Percentiles rank a stretch among this genome's conserved stretches.
phyloP scores from a whole-genome alignment of 2,329 filamentous ascomycete species.

The Colletotrichum theobromicola region DNA sequence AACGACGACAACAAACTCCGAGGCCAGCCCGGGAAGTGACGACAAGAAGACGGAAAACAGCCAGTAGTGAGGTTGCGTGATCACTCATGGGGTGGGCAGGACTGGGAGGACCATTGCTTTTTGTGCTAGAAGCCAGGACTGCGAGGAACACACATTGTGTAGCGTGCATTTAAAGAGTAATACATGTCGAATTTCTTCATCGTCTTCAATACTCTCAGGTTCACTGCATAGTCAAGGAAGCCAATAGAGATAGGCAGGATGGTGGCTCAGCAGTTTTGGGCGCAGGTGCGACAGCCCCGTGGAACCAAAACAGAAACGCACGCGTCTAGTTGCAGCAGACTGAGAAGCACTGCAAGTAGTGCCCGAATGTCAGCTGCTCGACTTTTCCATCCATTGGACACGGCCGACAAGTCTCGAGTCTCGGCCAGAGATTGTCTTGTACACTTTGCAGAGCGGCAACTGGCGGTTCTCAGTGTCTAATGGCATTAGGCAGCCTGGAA shows the following conservation, averaged over 20 bases:
- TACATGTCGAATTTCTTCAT: neutral
- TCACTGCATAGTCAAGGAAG: neutral
- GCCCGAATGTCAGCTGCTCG: neutral
- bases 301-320: neutral
- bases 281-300: neutral
- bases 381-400: neutral
- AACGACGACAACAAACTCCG: neutral
- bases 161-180: neutral
- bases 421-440: neutral
- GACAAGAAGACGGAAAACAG: neutral
- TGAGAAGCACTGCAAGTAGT: neutral
- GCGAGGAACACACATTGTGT: neutral
- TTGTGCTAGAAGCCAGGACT: neutral
- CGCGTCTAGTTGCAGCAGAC: neutral
- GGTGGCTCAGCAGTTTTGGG: neutral
- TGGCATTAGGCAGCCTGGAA: neutral
- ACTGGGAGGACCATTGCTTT: neutral
- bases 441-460: neutral
- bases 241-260: neutral
- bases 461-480: neutral
- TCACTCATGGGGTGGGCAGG: neutral
- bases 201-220: neutral
- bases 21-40: neutral
- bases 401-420: neutral
- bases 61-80: neutral